Base-by-base conservation (phyloP, 768 basidiomycete species). In the Trametes sanguinea region DNA sequence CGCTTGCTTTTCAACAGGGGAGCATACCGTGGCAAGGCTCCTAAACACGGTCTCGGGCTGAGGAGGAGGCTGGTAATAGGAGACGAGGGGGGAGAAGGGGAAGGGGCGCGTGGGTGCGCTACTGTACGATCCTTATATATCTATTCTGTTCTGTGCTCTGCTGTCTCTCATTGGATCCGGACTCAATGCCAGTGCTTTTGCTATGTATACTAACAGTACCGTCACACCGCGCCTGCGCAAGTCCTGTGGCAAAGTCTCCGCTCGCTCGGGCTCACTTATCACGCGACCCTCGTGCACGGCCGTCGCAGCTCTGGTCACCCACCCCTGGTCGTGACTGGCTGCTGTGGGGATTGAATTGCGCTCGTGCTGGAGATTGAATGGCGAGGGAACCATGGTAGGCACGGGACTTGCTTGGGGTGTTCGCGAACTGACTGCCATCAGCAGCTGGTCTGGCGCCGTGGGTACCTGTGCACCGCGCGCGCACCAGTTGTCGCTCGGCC, bases 91-190 rank as follows among this genome's bases (percentile, higher is more conserved):
- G 11, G 40, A 43, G 35, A 16, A 47, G 43, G 42, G 61, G 22
- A 35, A 22, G 61, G 14, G 27, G 60, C 45, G 35, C 35, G 55
- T 50, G 55, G 50, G 29, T 46, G 44, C 35, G 50, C 51, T 42
- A 39, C 43, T 39, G 55, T 51, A 56, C 55, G 55, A 39, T 57
- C 50, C 22, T 48, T 53, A 53, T 58, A 55, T 51, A 54, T 51
- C 54, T 16, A 3, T 40, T 43, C 22, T 8, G 32, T 33, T 9
- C 32, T 39, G 44, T 39, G 43, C 35, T 53, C 22, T 43, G 53
- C 29, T 42, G 17, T 14, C 42, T 54, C 37, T 54, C 30, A 27
- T 51, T 27, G 40, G 29, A n/a, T 47, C 48, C 50, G 48, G 39
- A 29, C 48, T 54, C 30, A 44, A 44, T 51, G 11, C 11, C 6